phyloP scores from a whole-genome alignment of 306 rosid genomes.

The Sphenostylis stenocarpa region DNA sequence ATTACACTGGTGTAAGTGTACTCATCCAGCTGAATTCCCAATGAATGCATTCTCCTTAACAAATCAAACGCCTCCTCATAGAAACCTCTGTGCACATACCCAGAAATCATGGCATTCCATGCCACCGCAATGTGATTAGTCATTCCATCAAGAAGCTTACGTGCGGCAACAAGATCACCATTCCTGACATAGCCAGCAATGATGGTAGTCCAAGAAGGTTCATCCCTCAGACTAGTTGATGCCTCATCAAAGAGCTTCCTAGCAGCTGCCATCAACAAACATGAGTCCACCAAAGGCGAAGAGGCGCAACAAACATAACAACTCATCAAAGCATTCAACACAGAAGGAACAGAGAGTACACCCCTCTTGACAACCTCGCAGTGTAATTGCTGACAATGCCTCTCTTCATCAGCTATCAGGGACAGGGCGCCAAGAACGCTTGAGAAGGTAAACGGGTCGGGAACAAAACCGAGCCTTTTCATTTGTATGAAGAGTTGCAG shows the following conservation, averaged over 20 bases:
- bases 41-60: constrained; percentile 46
- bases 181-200: constrained; percentile 50
- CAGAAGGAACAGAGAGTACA: constrained; percentile 20
- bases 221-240: constrained; percentile 30
- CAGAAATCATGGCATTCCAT: constrained; percentile 56
- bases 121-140: constrained; percentile 39
- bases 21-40: constrained; percentile 51
- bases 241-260: constrained; percentile 46
- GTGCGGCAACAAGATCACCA: constrained; percentile 36
- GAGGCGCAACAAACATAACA: constrained; percentile 42
- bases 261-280: constrained; percentile 43
- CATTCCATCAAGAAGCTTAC: constrained; percentile 50
- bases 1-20: constrained; percentile 50
- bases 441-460: constrained; percentile 43
- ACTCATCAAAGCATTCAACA: constrained; percentile 37
- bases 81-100: constrained; percentile 41
- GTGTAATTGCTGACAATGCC: constrained; percentile 49
- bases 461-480: constrained; percentile 35
- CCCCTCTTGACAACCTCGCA: constrained; percentile 42
- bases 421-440: constrained; percentile 41
- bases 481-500: constrained; percentile 38
- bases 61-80: constrained; percentile 39
- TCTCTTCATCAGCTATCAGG: constrained; percentile 37
- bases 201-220: constrained; percentile 46
- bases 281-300: constrained; percentile 29